These are phyloP conservation scores for Penicillium pancosmium DNA, from an alignment of 495 filamentous ascomycete species.

Conservation along the genomic window DNA sequence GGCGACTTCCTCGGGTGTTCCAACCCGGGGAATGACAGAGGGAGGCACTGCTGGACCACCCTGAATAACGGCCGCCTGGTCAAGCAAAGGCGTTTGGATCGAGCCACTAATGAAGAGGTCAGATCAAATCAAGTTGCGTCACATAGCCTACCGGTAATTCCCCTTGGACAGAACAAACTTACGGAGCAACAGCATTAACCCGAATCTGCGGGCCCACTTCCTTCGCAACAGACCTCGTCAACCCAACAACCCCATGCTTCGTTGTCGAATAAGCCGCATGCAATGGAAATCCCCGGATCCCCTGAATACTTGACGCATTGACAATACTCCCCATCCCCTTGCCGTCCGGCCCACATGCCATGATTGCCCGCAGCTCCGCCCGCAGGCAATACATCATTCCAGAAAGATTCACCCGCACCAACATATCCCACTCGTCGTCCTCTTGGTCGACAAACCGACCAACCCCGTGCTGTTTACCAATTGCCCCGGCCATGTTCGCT, in stretches of 20 bases:
- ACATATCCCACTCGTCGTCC: constrained; percentile 54
- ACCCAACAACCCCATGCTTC: constrained; percentile 62
- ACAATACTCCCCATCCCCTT: constrained; percentile 55
- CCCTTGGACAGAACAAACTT: constrained; percentile 21
- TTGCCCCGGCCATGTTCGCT: constrained; percentile 59
- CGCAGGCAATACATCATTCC: constrained; percentile 61
- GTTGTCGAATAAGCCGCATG: constrained; percentile 57
- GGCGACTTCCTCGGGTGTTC: constrained; percentile 53
- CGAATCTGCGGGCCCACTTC: constrained; percentile 60
- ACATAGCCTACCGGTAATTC: not conserved
- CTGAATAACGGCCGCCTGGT: constrained; percentile 32
- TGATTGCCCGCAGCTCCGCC: constrained; percentile 53
- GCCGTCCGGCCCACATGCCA: constrained; percentile 20
- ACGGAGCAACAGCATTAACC: constrained; percentile 62
- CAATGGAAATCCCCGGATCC: constrained; percentile 50
- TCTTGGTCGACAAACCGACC: constrained; percentile 40
- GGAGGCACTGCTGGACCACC: constrained; percentile 38
- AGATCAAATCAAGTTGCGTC: not conserved
- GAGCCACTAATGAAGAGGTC: constrained; percentile 38
- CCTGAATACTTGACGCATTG: constrained; percentile 59
- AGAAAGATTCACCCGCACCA: constrained; percentile 58
- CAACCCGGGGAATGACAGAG: constrained; percentile 47
- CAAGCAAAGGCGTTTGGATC: constrained; percentile 58
- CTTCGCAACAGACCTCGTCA: constrained; percentile 60
- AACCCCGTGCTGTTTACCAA: constrained; percentile 39